phyloP scores from a whole-genome alignment of 2,329 filamentous ascomycete genomes.

The Xylariaceae sp. region DNA sequence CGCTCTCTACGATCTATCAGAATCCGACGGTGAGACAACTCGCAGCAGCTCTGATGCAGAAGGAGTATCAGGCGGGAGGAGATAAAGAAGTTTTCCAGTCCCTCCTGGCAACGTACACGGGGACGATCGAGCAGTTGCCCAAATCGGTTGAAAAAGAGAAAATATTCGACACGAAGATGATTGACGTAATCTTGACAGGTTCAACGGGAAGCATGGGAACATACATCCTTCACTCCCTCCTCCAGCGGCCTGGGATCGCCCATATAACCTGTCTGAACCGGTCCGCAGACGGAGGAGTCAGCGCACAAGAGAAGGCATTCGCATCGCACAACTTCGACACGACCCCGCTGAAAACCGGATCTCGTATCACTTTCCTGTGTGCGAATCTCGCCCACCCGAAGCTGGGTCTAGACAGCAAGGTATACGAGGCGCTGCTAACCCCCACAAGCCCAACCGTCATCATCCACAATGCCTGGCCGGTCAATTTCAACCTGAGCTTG shows the following conservation, averaged over 20 bases:
- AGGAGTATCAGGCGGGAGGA: not conserved
- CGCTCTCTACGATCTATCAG: conserved; percentile 13
- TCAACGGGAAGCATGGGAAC: conserved; percentile 37
- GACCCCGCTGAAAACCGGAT: not conserved
- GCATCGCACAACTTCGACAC: conserved; percentile 2
- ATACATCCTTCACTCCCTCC: conserved; percentile 36
- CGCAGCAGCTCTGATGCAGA: conserved; percentile 6
- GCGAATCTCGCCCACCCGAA: conserved; percentile 7
- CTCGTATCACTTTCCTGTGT: conserved; percentile 10
- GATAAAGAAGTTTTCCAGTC: conserved; percentile 14
- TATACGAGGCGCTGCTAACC: conserved; percentile 1
- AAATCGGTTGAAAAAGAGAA: too few species aligned
- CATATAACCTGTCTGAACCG: conserved; percentile 15
- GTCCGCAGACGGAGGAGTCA: conserved; percentile 1
- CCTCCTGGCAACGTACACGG: conserved; percentile 16
- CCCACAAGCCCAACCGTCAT: not conserved
- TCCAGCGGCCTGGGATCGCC: conserved; percentile 19
- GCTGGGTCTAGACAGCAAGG: conserved; percentile 4
- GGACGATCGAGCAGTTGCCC: conserved; percentile 14
- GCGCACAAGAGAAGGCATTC: conserved; percentile 4
- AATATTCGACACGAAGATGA: too few species aligned
- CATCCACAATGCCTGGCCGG: conserved; percentile 37
- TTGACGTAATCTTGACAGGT: conserved; percentile 39
- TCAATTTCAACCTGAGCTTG: conserved; percentile 33
- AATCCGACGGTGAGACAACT: conserved; percentile 16